Base-by-base conservation (phyloP, 176 grass and related monocot species). In the Neostapfia colusana region DNA sequence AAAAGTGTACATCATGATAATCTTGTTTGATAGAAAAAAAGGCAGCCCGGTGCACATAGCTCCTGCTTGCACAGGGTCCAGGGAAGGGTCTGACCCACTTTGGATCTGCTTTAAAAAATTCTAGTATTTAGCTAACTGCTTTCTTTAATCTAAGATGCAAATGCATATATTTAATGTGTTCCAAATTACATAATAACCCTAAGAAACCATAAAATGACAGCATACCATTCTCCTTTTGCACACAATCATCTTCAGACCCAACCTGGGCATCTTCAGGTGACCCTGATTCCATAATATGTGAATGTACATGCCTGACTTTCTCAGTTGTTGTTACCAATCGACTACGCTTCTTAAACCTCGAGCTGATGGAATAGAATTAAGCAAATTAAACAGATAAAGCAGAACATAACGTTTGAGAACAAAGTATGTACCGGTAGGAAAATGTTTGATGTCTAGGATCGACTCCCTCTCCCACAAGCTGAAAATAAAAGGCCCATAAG, bases 381-480 rank as follows among this genome's bases (percentile, higher is more conserved):
- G 17, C 49, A 77, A 69, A 76, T 15, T 81, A 68, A 72, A 42
- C 55, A 58, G 23, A 68, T 48, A 49, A 37, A 66, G 39, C 15
- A 59, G 38, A 10, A 6, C 66, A 79, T 58, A 79, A 70, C 65
- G 73, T 68, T 77, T 13, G 45, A 38, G 44, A 74, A 79, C 23
- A 39, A n/a, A 81, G 54, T 15, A 27, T 90, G 95, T 89, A 87
- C 72, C 55, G 23, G 73, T 95, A 99, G 44, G 77, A 95, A 90
- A 99, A 99, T 39, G 95, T 99, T 76, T 99, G 95, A 64, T 95
- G 87, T 50, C 91, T 95, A 80, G 95, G 95, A 95, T 99, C 95
- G 83, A 92, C 56, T 77, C 87, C 95, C 85, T 90, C 89, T 4
- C 82, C 87, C 72, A 88, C 18, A 84, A 90, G 80, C 95, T 99